Percentiles rank a stretch among this genome's conserved stretches.
Evolutionary conservation across 768 basidiomycete genomes (phyloP).

Genomic region (Suillus discolor): DNA sequence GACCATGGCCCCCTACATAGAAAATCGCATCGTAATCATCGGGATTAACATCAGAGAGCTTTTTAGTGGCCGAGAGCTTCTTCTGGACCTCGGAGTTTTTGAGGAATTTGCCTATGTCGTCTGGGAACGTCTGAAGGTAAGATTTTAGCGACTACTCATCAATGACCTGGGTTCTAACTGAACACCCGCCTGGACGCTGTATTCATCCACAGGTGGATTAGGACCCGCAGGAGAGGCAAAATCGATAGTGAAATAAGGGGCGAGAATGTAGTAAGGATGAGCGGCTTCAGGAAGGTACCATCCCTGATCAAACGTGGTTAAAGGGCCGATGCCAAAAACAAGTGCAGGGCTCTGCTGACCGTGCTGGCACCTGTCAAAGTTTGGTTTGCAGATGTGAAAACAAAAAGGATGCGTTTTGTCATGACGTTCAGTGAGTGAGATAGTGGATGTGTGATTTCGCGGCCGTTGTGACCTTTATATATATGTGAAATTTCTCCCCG

Average conservation of each 20-base stretch:
- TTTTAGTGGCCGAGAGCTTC: slow-evolving; percentile 59
- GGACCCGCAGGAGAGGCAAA: slow-evolving; percentile 65
- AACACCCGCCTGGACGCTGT: slow-evolving; percentile 49
- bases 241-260: slow-evolving; percentile 52
- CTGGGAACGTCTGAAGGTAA: slow-evolving; percentile 48
- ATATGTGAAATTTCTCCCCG: background rate
- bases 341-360: slow-evolving; percentile 35
- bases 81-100: slow-evolving; percentile 54
- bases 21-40: slow-evolving; percentile 74
- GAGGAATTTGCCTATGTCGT: slow-evolving; percentile 62
- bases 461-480: background rate
- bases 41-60: slow-evolving; percentile 57
- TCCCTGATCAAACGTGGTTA: slow-evolving; percentile 44
- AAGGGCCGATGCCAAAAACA: slow-evolving; percentile 1
- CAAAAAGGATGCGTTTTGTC: slow-evolving; percentile 53
- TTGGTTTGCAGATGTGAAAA: slow-evolving; percentile 70
- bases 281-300: slow-evolving; percentile 81
- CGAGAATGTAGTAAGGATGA: slow-evolving; percentile 66
- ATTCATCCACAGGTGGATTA: slow-evolving; percentile 68
- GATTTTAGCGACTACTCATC: background rate
- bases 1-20: slow-evolving; percentile 81
- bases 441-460: slow-evolving; percentile 1
- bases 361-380: slow-evolving; percentile 53
- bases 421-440: slow-evolving; percentile 10
- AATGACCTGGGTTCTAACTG: background rate